These are phyloP conservation scores for Elongisporangium prolatum DNA, from an alignment of 352 stramenopile genomes.

Conservation along the genomic window DNA sequence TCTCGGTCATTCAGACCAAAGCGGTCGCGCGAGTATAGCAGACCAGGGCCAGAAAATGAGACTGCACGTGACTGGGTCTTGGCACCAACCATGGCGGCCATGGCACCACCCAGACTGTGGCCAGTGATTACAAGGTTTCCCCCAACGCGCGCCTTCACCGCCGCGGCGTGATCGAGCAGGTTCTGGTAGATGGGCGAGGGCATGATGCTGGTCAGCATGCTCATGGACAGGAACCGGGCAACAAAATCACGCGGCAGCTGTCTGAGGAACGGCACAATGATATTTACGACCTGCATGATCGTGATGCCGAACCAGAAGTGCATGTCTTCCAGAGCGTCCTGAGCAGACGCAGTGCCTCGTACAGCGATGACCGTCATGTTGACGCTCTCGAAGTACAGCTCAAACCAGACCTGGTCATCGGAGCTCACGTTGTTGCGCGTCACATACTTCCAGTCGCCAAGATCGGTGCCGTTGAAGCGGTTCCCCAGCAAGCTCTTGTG, in stretches of 20 bases:
- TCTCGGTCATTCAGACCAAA: constrained; percentile 58
- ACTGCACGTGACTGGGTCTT: constrained; percentile 70
- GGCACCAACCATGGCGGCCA: constrained; percentile 70
- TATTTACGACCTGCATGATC: constrained; percentile 80
- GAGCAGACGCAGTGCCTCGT: constrained; percentile 71
- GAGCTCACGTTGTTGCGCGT: constrained; percentile 62
- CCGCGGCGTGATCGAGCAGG: constrained; percentile 46
- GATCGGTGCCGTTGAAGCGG: constrained; percentile 69
- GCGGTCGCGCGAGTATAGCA: constrained; percentile 68
- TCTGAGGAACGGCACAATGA: constrained; percentile 82
- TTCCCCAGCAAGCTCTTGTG: constrained; percentile 59
- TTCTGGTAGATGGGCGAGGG: constrained; percentile 54
- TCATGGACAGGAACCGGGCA: constrained; percentile 72
- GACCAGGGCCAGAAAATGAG: constrained; percentile 68
- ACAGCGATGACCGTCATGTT: constrained; percentile 84
- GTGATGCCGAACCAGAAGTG: constrained; percentile 86
- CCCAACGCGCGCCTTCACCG: constrained; percentile 36
- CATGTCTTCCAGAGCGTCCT: constrained; percentile 77
- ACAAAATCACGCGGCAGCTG: constrained; percentile 68
- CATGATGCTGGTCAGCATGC: constrained; percentile 58
- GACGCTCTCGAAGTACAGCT: constrained; percentile 69
- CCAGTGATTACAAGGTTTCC: constrained; percentile 67
- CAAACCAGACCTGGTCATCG: constrained; percentile 76
- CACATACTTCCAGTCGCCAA: constrained; percentile 70
- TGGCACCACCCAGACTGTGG: constrained; percentile 71